phyloP scores from a whole-genome alignment of 1,284 basidiomycete genomes.

The Blastosporella zonata region DNA sequence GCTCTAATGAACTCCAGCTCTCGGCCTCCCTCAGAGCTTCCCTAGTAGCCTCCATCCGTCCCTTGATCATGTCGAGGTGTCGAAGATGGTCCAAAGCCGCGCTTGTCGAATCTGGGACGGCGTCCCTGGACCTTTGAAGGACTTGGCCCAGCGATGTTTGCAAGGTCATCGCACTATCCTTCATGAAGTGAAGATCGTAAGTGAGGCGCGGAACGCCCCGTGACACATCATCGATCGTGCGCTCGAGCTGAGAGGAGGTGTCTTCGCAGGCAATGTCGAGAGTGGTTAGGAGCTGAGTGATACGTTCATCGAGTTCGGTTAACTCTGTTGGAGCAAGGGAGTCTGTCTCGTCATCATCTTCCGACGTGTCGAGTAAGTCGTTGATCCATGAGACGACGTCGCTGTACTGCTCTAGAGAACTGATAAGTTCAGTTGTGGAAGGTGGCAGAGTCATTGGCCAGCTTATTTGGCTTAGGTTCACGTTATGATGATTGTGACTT shows the following conservation, averaged over 20 bases:
- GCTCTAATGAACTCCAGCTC: conserved; percentile 91
- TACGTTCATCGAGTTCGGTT: conserved; percentile 67
- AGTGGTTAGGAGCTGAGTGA: conserved; percentile 69
- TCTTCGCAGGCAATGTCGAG: conserved; percentile 86
- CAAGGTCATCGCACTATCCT: conserved; percentile 80
- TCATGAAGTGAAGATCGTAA: conserved; percentile 94
- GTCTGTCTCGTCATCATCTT: conserved; percentile 26
- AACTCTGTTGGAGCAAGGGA: conserved; percentile 39
- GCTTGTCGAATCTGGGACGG: conserved; percentile 51
- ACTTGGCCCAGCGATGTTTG: conserved; percentile 62
- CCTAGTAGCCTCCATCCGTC: conserved; percentile 80
- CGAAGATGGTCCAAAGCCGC: conserved; percentile 71
- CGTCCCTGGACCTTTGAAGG: conserved; percentile 46
- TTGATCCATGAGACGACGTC: conserved; percentile 70
- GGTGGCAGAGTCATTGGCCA: conserved; percentile 18
- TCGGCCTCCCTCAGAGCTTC: conserved; percentile 89
- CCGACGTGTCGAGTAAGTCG: conserved; percentile 42
- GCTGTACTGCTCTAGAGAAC: conserved; percentile 43
- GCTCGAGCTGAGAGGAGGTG: conserved; percentile 81
- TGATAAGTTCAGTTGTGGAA: conserved; percentile 31
- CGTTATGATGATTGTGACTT: neutral
- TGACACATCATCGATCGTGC: conserved; percentile 86
- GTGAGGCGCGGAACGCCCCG: conserved; percentile 83
- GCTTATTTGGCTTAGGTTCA: neutral
- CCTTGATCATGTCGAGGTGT: conserved; percentile 79